phyloP scores from a whole-genome alignment of 352 stramenopile genomes.

The Phytophthora sp. region DNA sequence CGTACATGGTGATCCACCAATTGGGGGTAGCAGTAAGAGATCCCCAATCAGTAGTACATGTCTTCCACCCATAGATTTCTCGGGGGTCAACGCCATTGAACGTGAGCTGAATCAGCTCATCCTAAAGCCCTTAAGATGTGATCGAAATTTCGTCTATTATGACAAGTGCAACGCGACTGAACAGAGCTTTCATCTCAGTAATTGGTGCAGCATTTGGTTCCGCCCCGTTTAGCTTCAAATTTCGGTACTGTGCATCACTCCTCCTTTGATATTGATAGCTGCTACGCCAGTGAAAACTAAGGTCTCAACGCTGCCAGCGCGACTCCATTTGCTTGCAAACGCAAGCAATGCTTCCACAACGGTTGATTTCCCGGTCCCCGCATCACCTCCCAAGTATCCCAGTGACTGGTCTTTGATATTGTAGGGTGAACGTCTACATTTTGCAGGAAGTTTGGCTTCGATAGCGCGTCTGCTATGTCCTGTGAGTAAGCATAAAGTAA shows the following conservation, averaged over 20 bases:
- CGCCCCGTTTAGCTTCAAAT: not conserved
- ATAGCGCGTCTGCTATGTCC: not conserved
- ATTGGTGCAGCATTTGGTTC: not conserved
- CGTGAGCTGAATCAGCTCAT: not conserved
- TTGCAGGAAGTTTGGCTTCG: not conserved
- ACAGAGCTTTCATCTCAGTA: not conserved
- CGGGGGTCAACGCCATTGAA: not conserved
- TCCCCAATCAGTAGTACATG: conserved; percentile 24
- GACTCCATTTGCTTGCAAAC: not conserved
- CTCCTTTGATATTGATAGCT: not conserved
- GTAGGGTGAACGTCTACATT: not conserved
- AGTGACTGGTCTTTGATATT: not conserved
- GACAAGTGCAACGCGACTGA: not conserved
- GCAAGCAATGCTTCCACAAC: not conserved
- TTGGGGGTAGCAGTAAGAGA: conserved; percentile 25
- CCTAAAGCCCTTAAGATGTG: not conserved
- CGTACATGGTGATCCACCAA: conserved; percentile 26
- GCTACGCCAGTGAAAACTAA: not conserved
- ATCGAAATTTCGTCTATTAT: not conserved
- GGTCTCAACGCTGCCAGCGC: not conserved
- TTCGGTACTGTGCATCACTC: not conserved
- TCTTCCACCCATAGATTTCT: conserved; percentile 26
- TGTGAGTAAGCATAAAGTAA: not conserved
- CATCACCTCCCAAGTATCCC: not conserved
- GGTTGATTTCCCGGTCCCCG: not conserved